Percentiles rank a stretch among this genome's conserved stretches.
Conservation (phyloP, 768 basidiomycete genomes). For the Lactarius sanguifluus region DNA sequence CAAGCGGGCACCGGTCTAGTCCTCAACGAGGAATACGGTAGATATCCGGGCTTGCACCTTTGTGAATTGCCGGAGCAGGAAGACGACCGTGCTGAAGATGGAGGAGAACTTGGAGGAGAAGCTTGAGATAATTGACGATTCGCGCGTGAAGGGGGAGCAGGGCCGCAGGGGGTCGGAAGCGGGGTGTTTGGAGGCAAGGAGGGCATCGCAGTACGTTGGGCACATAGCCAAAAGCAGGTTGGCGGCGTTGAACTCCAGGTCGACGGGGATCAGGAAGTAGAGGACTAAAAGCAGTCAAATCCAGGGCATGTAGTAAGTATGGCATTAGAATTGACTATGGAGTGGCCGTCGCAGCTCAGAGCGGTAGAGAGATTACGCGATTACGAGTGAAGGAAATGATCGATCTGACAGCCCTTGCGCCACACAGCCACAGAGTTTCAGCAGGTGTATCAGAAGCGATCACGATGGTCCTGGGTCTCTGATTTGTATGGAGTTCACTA, state of each 20-base stretch:
- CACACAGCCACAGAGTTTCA: too few relatives aligned
- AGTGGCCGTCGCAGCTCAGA: not conserved
- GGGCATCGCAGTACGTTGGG: constrained; percentile 69
- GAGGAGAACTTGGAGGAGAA: constrained; percentile 38
- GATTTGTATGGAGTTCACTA: too few relatives aligned
- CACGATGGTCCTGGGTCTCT: too few relatives aligned
- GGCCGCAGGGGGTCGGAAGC: constrained; percentile 40
- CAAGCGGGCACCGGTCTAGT: too few relatives aligned
- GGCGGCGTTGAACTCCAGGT: constrained; percentile 41
- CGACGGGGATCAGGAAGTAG: constrained; percentile 33
- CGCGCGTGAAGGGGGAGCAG: constrained; percentile 44
- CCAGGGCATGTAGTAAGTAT: not conserved
- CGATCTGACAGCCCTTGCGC: too few relatives aligned
- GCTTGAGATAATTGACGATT: constrained; percentile 51
- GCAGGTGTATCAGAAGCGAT: too few relatives aligned
- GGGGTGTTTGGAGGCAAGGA: constrained; percentile 60
- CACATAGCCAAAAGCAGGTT: constrained; percentile 73
- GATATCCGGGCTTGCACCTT: constrained; percentile 80
- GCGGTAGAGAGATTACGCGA: too few relatives aligned
- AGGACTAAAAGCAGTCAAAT: not conserved
- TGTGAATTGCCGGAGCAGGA: constrained; percentile 79
- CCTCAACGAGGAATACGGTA: constrained; percentile 73
- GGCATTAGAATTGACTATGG: not conserved
- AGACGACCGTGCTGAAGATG: constrained; percentile 74
- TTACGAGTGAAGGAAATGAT: too few relatives aligned